Base-by-base conservation (phyloP, 345 rosid genomes). In the Eucalyptus grandis region DNA sequence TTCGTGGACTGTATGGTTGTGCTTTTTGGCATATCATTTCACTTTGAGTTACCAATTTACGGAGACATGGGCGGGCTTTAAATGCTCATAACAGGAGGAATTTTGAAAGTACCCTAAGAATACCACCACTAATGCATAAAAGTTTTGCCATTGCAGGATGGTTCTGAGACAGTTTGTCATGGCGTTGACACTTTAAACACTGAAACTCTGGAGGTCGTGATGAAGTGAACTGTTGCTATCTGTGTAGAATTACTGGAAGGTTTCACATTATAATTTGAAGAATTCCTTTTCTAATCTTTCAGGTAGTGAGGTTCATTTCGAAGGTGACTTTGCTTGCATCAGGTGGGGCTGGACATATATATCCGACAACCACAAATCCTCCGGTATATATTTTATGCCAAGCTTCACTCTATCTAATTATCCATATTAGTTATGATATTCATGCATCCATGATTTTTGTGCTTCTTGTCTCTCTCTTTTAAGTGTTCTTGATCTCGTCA, bases 291-390 rank as follows among this genome's bases (percentile, higher is more conserved):
- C 82, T 21, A 72, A 72, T 31, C 88, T 88, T 90, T 86, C 92
- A 97, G 99, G 98, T 95, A 87, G 94, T 94, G 53, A 95, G 99
- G 81, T 98, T 98, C 90, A 92, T 97, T 90, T 96, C 99, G 6
- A 97, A 96, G 95, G 98, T 96, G 93, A 98, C 96, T 46, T 93
- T 98, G 93, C 97, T 98, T 86, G 99, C 99, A 87, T 98, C 99
- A 49, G 99, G 99, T 88, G 99, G 99, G 87, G 99, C 98, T 49
- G 99, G 99, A 8, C 99, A 98, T 92, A 96, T 98, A 91, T 98
- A 98, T 89, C 99, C 98, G 26, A 95, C 96, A 40, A 96, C 99
- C 34, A 96, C 99, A 49, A 98, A 98, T 93, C 99, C 99, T 88
- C 95, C 56, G 95, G 99, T 98, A 95, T 26, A 85, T 67, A 19